phyloP scores from a whole-genome alignment of 108 stramenopile genomes.

The Skeletonema costatum region DNA sequence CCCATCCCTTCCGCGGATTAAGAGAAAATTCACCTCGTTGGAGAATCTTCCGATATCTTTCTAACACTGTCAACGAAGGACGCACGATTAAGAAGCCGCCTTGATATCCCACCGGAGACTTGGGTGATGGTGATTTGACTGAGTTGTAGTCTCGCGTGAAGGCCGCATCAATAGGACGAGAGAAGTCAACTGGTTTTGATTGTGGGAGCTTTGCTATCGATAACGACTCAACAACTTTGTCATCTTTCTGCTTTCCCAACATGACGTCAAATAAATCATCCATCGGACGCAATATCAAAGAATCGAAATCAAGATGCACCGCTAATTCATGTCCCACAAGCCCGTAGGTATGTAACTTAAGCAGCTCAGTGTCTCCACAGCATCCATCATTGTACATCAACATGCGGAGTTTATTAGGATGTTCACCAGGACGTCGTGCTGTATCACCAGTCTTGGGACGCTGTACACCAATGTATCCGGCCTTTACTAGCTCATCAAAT shows the following conservation, averaged over 20 bases:
- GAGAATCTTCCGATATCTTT: conserved; percentile 68
- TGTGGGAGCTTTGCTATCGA: conserved; percentile 26
- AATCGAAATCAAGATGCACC: conserved; percentile 61
- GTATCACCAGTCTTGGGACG: conserved; percentile 22
- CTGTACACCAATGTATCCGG: conserved; percentile 29
- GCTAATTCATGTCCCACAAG: conserved; percentile 57
- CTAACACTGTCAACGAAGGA: conserved; percentile 70
- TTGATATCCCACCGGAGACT: conserved; percentile 75
- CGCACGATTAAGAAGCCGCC: conserved; percentile 88
- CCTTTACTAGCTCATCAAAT: conserved; percentile 18
- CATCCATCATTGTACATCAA: conserved; percentile 59
- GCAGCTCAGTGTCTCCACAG: conserved; percentile 72
- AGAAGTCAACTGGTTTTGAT: conserved; percentile 27
- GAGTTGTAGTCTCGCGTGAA: conserved; percentile 81
- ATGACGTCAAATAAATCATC: conserved; percentile 64
- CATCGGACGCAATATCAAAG: conserved; percentile 51
- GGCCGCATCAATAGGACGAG: conserved; percentile 58
- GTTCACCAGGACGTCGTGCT: conserved; percentile 11
- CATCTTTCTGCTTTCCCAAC: conserved; percentile 9
- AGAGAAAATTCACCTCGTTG: conserved; percentile 63
- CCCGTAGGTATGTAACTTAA: conserved; percentile 76
- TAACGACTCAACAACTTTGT: background rate
- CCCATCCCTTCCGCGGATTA: conserved; percentile 58
- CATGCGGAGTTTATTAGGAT: conserved; percentile 24
- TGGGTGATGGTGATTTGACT: conserved; percentile 41